A percentile compares a stretch with the other conserved stretches of the same genome.
phyloP scores from a whole-genome alignment of 2,329 filamentous ascomycete species.

The Atkinsonella hypoxylon region DNA sequence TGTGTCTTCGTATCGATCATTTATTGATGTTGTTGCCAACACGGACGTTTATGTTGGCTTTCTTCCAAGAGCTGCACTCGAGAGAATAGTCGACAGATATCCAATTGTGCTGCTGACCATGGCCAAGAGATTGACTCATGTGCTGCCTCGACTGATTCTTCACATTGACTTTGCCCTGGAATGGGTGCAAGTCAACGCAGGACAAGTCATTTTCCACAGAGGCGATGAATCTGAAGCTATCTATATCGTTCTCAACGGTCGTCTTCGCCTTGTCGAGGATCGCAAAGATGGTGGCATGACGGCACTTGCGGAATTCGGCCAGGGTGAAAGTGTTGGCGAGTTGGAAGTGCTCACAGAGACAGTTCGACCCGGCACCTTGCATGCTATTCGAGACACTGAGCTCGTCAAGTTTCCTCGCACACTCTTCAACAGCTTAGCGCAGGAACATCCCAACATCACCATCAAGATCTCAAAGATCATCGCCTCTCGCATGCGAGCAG shows the following conservation, averaged over 20 bases:
- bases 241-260: constrained; percentile 92
- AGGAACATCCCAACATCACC: constrained; percentile 94
- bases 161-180: constrained; percentile 98
- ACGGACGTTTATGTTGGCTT: constrained; percentile 98
- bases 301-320: constrained; percentile 84
- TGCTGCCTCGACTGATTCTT: constrained; percentile 78
- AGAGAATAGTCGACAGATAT: constrained; percentile 85
- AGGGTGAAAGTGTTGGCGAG: constrained; percentile 95
- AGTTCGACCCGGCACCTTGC: constrained; percentile 75
- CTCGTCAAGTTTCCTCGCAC: constrained; percentile 92
- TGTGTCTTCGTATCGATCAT: constrained; percentile 88
- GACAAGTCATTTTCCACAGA: constrained; percentile 88
- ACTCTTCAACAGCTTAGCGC: constrained; percentile 91
- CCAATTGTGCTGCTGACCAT: constrained; percentile 89
- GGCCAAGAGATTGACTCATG: constrained; percentile 84
- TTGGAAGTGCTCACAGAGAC: constrained; percentile 95
- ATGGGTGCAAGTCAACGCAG: constrained; percentile 94
- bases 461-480: constrained; percentile 99
- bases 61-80: constrained; percentile 70
- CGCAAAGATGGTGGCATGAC: constrained; percentile 69
- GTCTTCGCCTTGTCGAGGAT: constrained; percentile 74
- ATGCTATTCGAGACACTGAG: constrained; percentile 94
- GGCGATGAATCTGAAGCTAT: constrained; percentile 96
- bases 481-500: constrained; percentile 79
- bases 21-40: constrained; percentile 93